Percentiles rank a stretch among this genome's conserved stretches.
phyloP scores from a whole-genome alignment of 345 rosid genomes.

The Heritiera fomes region DNA sequence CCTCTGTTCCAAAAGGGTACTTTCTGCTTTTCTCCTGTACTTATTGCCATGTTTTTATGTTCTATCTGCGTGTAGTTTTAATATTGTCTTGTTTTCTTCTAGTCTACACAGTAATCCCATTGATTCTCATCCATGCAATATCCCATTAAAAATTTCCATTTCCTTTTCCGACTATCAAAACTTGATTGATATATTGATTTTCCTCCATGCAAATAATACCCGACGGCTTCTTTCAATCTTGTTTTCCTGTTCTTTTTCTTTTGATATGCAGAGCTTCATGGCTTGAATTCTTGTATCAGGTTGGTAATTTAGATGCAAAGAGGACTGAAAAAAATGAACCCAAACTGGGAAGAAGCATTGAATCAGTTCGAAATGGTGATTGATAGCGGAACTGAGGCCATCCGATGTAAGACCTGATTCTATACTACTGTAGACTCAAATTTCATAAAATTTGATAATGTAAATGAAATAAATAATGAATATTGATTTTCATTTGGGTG shows the following conservation, averaged over 20 bases:
- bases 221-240: neutral
- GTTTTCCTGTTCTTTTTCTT: too few relatives aligned
- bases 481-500: too few relatives aligned
- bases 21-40: neutral
- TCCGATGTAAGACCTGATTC: too few relatives aligned
- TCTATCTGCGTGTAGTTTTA: neutral
- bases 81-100: too few relatives aligned
- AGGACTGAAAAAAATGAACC: conserved; percentile 9
- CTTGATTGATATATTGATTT: neutral
- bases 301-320: conserved; percentile 27
- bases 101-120: neutral
- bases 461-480: too few relatives aligned
- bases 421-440: too few relatives aligned
- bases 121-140: neutral
- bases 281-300: too few relatives aligned
- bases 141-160: neutral
- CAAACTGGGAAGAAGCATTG: conserved; percentile 49
- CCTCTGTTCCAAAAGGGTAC: neutral
- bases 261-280: too few relatives aligned
- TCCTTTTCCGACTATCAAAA: neutral
- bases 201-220: neutral
- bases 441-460: too few relatives aligned
- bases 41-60: neutral
- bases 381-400: conserved; percentile 33
- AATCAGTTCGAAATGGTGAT: conserved; percentile 36